Evolutionary conservation across 768 basidiomycete genomes (phyloP), one percentile per base, ranked within the genome.

Genomic region (Lactarius indigo): DNA sequence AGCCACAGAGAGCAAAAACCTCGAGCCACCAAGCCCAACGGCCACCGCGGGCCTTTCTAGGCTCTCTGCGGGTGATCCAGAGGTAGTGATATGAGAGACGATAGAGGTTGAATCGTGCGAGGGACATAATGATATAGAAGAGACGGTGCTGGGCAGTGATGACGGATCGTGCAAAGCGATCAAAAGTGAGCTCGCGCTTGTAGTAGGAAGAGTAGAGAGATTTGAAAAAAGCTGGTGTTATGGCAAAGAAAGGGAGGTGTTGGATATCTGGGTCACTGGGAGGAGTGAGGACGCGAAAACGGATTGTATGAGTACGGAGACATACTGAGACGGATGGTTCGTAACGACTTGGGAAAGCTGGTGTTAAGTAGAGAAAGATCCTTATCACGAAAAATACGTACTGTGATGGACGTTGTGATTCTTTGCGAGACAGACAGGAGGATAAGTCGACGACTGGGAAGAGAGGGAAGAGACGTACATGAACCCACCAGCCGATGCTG

Each of bases 401-500:
- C 94, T 81, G 78, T 98, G 96, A 79, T 98, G 96, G 57, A 96
- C 87, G 72, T 98, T 97, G 75, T 99, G 97, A 74, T 91, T 93
- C 91, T 93, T 69, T 59, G 57, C 69, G 33, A 64, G 64, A 61
- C 63, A 70, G 55, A 39, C 35, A 37, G 70, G 39, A 61, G 31
- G n/a, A 35, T 50, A 39, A 18, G 37, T 30, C 44, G 60, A 65
- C 44, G 60, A 2, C 60, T 65, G n/a, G 64, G 52, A 13, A 64
- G 35, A n/a, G 30, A 39, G 37, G 20, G 5, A 15, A n/a, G n/a
- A 41, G 18, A 87, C 94, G 79, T 72, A 96, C 95, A 75, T 95
- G 85, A 47, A 94, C 92, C 96, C 96, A 99, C 97, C 97, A 99
- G 47, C 95, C 93, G 28, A 97, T 83, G 74, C 95, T 97, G 61